Conservation (phyloP, 208 protist genomes). For the Leptomonas pyrrhocoris region DNA sequence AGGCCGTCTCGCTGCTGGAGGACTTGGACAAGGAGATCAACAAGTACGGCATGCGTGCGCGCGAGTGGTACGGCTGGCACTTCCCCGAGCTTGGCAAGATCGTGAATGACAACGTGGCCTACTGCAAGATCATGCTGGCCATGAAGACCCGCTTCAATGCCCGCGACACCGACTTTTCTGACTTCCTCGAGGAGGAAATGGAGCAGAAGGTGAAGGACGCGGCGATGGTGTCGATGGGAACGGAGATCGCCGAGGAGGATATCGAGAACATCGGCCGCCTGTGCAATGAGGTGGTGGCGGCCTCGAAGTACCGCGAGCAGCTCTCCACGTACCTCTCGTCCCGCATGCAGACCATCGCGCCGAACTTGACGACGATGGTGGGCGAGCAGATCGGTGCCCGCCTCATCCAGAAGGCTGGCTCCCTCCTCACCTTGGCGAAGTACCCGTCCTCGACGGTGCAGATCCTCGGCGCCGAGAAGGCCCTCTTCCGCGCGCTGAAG, state of each 20-base stretch:
- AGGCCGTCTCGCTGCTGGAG: slow-evolving; percentile 99
- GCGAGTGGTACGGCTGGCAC: slow-evolving; percentile 99
- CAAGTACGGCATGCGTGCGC: slow-evolving; percentile 99
- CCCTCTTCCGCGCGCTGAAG: slow-evolving; percentile 98
- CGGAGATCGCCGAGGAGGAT: slow-evolving; percentile 97
- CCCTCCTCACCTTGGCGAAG: slow-evolving; percentile 98
- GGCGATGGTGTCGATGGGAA: slow-evolving; percentile 99
- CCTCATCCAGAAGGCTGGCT: slow-evolving; percentile 99
- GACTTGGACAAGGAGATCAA: slow-evolving; percentile 99
- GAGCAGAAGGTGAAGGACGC: slow-evolving; percentile 95
- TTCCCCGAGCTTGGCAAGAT: slow-evolving; percentile 99
- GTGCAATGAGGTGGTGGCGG: slow-evolving; percentile 91
- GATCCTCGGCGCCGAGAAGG: slow-evolving; percentile 99
- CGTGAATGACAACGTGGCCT: slow-evolving; percentile 96
- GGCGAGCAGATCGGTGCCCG: slow-evolving; percentile 98
- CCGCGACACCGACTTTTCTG: slow-evolving; percentile 91
- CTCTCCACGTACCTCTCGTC: slow-evolving; percentile 98
- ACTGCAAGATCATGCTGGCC: slow-evolving; percentile 94
- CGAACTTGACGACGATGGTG: slow-evolving; percentile 98
- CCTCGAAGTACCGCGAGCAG: slow-evolving; percentile 94
- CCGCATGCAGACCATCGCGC: slow-evolving; percentile 98
- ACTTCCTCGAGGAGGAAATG: slow-evolving; percentile 96
- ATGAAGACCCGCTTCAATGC: slow-evolving; percentile 93
- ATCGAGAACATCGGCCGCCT: slow-evolving; percentile 94
- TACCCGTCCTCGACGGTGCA: slow-evolving; percentile 99